phyloP scores from a whole-genome alignment of 495 filamentous ascomycete genomes.

The Bacidia gigantensis region DNA sequence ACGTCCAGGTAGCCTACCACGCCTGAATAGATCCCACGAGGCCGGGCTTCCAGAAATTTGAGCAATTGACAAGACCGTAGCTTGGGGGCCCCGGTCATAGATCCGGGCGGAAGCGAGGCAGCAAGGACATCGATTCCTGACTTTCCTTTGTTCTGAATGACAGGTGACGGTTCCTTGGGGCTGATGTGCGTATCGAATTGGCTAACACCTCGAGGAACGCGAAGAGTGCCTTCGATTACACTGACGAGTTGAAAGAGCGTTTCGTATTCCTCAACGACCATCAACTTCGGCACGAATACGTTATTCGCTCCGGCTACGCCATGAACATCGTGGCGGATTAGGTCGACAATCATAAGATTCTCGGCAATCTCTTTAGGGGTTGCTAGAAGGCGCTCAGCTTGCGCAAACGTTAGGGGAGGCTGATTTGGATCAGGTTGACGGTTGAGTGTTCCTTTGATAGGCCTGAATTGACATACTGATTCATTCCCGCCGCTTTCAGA shows the following conservation, averaged over 20 bases:
- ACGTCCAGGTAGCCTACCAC: constrained; percentile 82
- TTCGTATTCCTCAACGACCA: constrained; percentile 78
- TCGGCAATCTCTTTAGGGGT: constrained; percentile 84
- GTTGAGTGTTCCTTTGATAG: constrained; percentile 91
- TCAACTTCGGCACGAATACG: constrained; percentile 51
- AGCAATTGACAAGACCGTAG: constrained; percentile 77
- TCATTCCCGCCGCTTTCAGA: not conserved
- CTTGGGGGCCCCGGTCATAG: constrained; percentile 94
- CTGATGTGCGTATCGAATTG: not conserved
- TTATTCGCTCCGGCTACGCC: constrained; percentile 58
- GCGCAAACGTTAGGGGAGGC: constrained; percentile 39
- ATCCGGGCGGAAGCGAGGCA: constrained; percentile 67
- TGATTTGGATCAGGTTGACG: constrained; percentile 35
- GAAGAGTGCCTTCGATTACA: constrained; percentile 54
- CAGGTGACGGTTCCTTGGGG: not conserved
- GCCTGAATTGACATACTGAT: constrained; percentile 46
- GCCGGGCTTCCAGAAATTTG: constrained; percentile 46
- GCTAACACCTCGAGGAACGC: not conserved
- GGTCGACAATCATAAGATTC: constrained; percentile 96
- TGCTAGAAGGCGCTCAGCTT: constrained; percentile 55
- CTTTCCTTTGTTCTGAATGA: constrained; percentile 12
- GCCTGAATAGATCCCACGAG: constrained; percentile 75
- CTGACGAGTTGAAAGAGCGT: constrained; percentile 84
- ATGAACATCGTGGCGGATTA: constrained; percentile 85
- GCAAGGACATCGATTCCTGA: constrained; percentile 66